A percentile compares a stretch with the other conserved stretches of the same genome.
phyloP scores from a whole-genome alignment of 2,329 filamentous ascomycete species.

The Fonsecaea nubica region DNA sequence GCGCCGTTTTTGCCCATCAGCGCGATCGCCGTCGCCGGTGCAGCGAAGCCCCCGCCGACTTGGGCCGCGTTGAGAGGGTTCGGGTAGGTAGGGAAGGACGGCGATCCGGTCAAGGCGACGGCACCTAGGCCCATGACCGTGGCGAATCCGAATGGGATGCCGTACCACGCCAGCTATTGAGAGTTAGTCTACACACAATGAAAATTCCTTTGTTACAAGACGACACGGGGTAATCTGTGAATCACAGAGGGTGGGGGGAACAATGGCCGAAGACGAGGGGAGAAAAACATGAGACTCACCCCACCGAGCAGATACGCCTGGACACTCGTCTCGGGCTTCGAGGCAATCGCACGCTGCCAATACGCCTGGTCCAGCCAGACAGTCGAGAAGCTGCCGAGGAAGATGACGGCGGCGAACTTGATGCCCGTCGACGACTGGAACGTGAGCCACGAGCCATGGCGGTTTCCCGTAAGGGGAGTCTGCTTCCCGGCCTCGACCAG shows the following conservation, averaged over 20 bases:
- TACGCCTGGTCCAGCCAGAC: slow-evolving; percentile 79
- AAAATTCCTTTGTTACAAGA: not conserved
- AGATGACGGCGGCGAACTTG: slow-evolving; percentile 89
- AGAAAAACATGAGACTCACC: not conserved
- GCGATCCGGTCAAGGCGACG: slow-evolving; percentile 51
- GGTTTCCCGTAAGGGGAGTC: slow-evolving; percentile 80
- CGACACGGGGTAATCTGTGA: too few species aligned
- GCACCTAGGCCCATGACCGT: slow-evolving; percentile 56
- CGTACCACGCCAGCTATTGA: slow-evolving; percentile 53
- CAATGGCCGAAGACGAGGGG: too few species aligned
- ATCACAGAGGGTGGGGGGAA: too few species aligned
- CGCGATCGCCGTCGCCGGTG: slow-evolving; percentile 70
- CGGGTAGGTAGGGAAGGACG: slow-evolving; percentile 50
- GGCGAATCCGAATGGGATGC: slow-evolving; percentile 55
- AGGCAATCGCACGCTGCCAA: slow-evolving; percentile 69
- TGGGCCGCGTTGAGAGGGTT: slow-evolving; percentile 35
- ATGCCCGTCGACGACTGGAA: slow-evolving; percentile 80
- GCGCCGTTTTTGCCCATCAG: slow-evolving; percentile 81
- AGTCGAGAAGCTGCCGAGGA: slow-evolving; percentile 77
- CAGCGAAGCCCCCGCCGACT: slow-evolving; percentile 36
- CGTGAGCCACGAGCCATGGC: slow-evolving; percentile 81
- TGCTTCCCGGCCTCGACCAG: slow-evolving; percentile 69
- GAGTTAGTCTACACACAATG: too few species aligned
- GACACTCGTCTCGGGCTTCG: slow-evolving; percentile 46
- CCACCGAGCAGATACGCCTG: slow-evolving; percentile 50